These are phyloP conservation scores for Dalbergia cochinchinensis DNA, from an alignment of 306 rosid species.

Conservation along the genomic window DNA sequence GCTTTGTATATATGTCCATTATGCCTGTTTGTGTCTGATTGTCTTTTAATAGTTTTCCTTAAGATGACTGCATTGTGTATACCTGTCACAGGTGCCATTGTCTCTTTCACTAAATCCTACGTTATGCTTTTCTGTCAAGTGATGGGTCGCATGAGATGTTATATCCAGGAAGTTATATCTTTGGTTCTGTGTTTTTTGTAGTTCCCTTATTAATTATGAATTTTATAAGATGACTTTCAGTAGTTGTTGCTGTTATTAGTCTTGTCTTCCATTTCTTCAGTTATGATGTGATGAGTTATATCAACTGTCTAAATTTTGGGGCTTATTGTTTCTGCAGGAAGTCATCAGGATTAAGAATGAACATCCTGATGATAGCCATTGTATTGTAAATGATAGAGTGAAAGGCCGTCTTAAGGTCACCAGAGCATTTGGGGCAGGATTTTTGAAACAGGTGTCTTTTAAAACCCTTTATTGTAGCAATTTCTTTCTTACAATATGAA, in stretches of 20 bases:
- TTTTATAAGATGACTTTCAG: conserved; percentile 27
- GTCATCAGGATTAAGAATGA: conserved; percentile 79
- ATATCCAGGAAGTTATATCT: not conserved
- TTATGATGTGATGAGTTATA: conserved; percentile 33
- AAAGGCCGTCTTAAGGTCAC: conserved; percentile 96
- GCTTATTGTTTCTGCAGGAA: conserved; percentile 63
- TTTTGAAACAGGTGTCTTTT: conserved; percentile 78
- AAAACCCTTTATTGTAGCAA: conserved; percentile 32
- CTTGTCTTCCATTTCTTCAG: conserved; percentile 23
- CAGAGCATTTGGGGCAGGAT: conserved; percentile 94
- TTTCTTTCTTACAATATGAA: not conserved
- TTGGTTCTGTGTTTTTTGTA: not conserved
- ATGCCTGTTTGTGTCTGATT: not conserved
- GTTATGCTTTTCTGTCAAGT: not conserved
- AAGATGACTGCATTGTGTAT: not conserved
- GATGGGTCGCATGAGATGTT: not conserved
- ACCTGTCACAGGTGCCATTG: not conserved
- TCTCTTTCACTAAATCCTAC: not conserved
- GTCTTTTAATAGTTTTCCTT: conserved; percentile 19
- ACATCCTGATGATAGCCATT: conserved; percentile 85
- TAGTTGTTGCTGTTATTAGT: not conserved
- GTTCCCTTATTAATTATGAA: not conserved
- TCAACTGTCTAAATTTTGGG: conserved; percentile 34
- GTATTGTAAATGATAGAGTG: conserved; percentile 88
- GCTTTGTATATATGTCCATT: conserved; percentile 1